These are phyloP conservation scores for Flaveria robusta DNA, from an alignment of 129 eudicot species.

Conservation along the genomic window DNA sequence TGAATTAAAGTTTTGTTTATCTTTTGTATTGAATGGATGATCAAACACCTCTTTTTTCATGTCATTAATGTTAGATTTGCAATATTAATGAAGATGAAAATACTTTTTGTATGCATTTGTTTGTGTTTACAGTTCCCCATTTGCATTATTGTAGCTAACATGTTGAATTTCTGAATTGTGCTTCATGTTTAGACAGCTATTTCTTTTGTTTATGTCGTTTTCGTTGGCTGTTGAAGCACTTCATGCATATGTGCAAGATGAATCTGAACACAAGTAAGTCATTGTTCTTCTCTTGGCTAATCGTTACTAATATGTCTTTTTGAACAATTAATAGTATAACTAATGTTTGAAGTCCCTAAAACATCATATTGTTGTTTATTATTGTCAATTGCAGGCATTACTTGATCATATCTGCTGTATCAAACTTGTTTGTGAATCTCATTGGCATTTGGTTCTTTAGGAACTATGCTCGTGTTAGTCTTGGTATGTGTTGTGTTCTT, in stretches of 20 bases:
- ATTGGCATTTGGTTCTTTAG: constrained; percentile 99
- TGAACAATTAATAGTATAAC: background rate
- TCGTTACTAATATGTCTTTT: background rate
- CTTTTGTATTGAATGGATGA: background rate
- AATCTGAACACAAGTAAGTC: constrained; percentile 98
- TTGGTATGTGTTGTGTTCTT: constrained; percentile 53
- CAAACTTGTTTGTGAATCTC: constrained; percentile 90
- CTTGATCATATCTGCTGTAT: constrained; percentile 82
- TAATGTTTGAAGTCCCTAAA: background rate
- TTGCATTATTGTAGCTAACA: constrained; percentile 43
- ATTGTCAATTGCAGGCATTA: constrained; percentile 66
- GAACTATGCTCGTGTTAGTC: constrained; percentile 85
- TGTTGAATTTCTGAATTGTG: constrained; percentile 36
- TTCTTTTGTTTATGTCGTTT: constrained; percentile 95
- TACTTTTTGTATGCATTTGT: background rate
- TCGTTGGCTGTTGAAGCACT: constrained; percentile 98
- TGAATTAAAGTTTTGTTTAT: constrained; percentile 11
- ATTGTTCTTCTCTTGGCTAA: background rate
- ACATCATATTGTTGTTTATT: constrained; percentile 11
- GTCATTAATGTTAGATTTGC: background rate
- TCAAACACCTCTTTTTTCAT: background rate
- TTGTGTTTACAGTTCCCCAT: constrained; percentile 6
- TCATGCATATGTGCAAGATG: constrained; percentile 98
- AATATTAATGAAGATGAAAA: background rate
- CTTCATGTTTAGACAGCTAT: constrained; percentile 94